Percentiles rank a stretch among this genome's conserved stretches.
phyloP scores from a whole-genome alignment of 164 flowering plant genomes.

The Magnolia kwangsiensis region DNA sequence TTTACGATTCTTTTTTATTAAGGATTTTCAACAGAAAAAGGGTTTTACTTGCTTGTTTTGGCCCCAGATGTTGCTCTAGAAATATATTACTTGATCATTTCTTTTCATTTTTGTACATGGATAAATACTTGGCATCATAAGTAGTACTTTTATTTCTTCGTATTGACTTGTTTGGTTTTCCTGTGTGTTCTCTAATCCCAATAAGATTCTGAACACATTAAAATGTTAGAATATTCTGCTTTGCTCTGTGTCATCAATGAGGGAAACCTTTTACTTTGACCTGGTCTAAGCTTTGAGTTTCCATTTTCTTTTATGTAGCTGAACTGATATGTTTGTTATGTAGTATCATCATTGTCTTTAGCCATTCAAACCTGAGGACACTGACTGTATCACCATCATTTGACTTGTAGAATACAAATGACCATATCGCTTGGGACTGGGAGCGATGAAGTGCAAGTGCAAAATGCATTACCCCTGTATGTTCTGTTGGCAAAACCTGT shows the following conservation, averaged over 20 bases:
- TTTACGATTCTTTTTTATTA: not conserved
- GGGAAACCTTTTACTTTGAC: constrained; percentile 13
- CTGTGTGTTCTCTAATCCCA: too few species aligned
- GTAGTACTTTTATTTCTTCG: not conserved
- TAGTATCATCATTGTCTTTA: not conserved
- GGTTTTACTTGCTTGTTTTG: not conserved
- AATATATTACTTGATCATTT: not conserved
- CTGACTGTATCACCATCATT: not conserved
- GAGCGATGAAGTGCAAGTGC: constrained; percentile 37
- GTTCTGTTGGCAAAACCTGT: constrained; percentile 56
- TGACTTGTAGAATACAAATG: constrained; percentile 55
- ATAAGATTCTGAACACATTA: too few species aligned
- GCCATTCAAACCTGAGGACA: not conserved
- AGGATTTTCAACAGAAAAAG: not conserved
- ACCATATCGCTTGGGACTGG: constrained; percentile 43
- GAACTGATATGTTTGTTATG: not conserved
- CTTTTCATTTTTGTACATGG: not conserved
- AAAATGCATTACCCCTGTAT: constrained; percentile 56
- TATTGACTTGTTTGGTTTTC: not conserved
- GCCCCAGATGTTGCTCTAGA: not conserved
- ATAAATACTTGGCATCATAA: not conserved
- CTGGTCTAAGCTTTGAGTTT: too few species aligned
- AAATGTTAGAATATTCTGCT: too few species aligned
- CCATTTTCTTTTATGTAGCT: too few species aligned
- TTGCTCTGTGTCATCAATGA: constrained; percentile 3